Evolutionary conservation across 192 early-diverging fungal species (phyloP), one percentile per base, ranked within the genome.

Genomic region (Rhizoclosmatium globosum): DNA sequence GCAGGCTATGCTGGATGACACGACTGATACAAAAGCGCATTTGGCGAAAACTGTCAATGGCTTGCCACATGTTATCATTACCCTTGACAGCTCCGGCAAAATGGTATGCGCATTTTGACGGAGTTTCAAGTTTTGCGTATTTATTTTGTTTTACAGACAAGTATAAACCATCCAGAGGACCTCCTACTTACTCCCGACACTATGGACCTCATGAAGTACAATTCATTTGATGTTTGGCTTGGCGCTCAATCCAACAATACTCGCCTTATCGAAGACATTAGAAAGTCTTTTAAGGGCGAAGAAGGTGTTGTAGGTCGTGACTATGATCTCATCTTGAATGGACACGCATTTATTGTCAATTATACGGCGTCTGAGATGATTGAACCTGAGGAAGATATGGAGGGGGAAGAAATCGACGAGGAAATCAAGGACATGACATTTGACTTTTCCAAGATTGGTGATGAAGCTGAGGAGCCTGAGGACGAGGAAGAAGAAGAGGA

Each of bases 191-290:
- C 48, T 9, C 43, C 7, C 21, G 74, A 76, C 7, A 31, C 45
- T 2, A 19, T 66, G 17, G 62, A 73, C 45, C 50, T 70, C 15
- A 82, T 84, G 48, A 76, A 76, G 41, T 76, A 39, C 61, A 76
- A 67, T 56, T 62, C 84, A 2, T 86, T 83, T 79, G 84, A 87
- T 50, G 60, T 78, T 46, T 87, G 86, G 86, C 79, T 89, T 13
- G 75, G 78, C 2, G 46, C 4, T 2, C 58, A 81, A 56, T 66
- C 53, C 3, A 68, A 81, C 50, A 78, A 82, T 56, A 48, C 47
- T 4, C 45, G 31, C 9, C 81, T 87, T 3, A 80, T 87, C 39
- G 74, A 19, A 2, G 86, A 87, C 53, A 87, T 87, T 66, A 47
- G 66, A 38, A 19, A 70, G 1, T 78, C 68, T 0, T 86, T 85